phyloP scores from a whole-genome alignment of 225 moss, liverwort and hornwort genomes.

The Climacium dendroides region DNA sequence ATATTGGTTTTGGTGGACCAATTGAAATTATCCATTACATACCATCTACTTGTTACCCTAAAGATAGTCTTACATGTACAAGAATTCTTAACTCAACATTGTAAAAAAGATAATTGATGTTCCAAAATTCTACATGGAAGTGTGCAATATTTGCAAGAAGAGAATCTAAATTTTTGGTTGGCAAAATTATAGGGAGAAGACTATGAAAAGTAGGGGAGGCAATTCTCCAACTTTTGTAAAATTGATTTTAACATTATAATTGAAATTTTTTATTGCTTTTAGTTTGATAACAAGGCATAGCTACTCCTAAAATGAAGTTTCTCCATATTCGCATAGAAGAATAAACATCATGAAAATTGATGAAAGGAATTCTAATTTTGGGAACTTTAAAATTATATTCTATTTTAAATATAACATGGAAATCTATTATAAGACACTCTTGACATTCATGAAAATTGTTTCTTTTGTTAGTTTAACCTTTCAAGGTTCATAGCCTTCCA shows the following conservation, averaged over 20 bases:
- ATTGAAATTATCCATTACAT: background rate
- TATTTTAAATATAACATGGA: background rate
- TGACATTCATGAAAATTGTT: background rate
- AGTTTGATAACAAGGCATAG: background rate
- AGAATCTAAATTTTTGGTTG: background rate
- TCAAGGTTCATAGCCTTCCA: background rate
- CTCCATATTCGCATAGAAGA: background rate
- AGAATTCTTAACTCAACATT: background rate
- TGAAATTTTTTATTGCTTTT: background rate
- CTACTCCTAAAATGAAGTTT: background rate
- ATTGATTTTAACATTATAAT: background rate
- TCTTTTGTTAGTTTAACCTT: background rate
- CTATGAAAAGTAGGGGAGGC: no score
- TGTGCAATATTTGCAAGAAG: background rate
- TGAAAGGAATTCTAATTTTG: background rate
- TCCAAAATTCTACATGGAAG: no score
- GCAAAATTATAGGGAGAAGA: rapidly evolving
- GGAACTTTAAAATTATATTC: background rate
- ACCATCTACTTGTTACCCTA: background rate
- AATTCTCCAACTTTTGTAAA: rapidly evolving
- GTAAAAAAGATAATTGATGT: rapidly evolving
- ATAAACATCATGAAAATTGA: background rate
- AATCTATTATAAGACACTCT: rapidly evolving
- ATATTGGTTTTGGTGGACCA: background rate
- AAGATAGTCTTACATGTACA: background rate